These are phyloP conservation scores for Cadophora luteo-olivacea DNA, from an alignment of 2,329 filamentous ascomycete genomes.

Conservation along the genomic window DNA sequence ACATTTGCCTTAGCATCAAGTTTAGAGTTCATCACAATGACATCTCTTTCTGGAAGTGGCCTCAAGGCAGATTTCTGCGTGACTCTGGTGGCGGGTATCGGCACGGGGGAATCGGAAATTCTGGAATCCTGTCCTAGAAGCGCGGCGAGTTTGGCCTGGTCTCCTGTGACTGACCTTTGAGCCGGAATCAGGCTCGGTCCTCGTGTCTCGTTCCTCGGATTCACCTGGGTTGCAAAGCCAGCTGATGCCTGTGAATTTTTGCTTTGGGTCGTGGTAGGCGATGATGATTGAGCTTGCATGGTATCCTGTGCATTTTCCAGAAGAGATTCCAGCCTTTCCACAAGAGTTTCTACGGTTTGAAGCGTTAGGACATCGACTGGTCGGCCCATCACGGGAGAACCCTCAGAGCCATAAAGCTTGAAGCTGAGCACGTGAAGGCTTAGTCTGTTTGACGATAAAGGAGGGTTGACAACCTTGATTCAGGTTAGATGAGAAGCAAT, in stretches of 20 bases:
- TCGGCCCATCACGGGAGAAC: slow-evolving; percentile 39
- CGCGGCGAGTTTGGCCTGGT: not conserved
- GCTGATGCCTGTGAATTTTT: slow-evolving; percentile 1
- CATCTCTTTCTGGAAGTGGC: slow-evolving; percentile 9
- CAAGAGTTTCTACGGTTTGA: not conserved
- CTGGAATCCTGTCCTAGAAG: not conserved
- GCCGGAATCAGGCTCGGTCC: not conserved
- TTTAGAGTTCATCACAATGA: slow-evolving; percentile 22
- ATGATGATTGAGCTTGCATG: not conserved
- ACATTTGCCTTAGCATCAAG: slow-evolving; percentile 28
- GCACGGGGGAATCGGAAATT: not conserved
- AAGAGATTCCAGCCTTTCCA: not conserved
- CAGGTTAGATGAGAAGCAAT: not conserved
- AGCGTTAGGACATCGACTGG: slow-evolving; percentile 34
- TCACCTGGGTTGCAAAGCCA: slow-evolving; percentile 28
- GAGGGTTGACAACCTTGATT: not conserved
- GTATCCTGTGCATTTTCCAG: not conserved
- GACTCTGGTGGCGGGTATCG: not conserved
- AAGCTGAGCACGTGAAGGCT: slow-evolving; percentile 10
- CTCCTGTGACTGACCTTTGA: not conserved
- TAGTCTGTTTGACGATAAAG: not conserved
- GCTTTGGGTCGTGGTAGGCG: not conserved
- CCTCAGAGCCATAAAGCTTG: slow-evolving; percentile 30
- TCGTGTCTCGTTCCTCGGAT: not conserved
- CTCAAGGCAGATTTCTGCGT: slow-evolving; percentile 3